These are phyloP conservation scores for Vigna nakashimae DNA, from an alignment of 306 rosid genomes.

Conservation along the genomic window DNA sequence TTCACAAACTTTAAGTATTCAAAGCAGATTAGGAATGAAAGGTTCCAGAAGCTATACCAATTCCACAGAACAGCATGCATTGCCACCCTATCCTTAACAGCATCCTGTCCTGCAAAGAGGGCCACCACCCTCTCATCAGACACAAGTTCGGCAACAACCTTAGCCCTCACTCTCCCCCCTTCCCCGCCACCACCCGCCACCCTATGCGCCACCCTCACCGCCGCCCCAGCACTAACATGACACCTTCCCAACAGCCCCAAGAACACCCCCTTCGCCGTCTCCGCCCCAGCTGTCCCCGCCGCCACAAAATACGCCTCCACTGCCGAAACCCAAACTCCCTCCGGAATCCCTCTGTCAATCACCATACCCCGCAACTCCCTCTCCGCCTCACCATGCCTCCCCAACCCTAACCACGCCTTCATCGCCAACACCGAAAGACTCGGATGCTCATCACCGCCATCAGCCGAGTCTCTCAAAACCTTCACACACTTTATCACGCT, in stretches of 20 bases:
- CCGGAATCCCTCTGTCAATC: constrained; percentile 75
- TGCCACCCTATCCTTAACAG: constrained; percentile 69
- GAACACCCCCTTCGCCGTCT: constrained; percentile 88
- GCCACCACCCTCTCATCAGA: constrained; percentile 88
- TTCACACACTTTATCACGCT: constrained; percentile 88
- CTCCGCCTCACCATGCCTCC: constrained; percentile 81
- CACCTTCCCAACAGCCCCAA: constrained; percentile 88
- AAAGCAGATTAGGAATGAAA: constrained; percentile 30
- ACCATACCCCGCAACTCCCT: constrained; percentile 91
- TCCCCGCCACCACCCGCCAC: constrained; percentile 64
- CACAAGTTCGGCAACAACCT: constrained; percentile 86
- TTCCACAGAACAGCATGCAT: constrained; percentile 95
- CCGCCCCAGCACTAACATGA: constrained; percentile 83
- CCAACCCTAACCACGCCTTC: constrained; percentile 92
- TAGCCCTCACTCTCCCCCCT: constrained; percentile 73
- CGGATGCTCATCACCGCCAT: constrained; percentile 78
- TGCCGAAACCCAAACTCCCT: constrained; percentile 87
- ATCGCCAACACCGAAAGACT: constrained; percentile 90
- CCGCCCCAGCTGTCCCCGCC: constrained; percentile 87
- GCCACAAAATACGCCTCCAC: constrained; percentile 81
- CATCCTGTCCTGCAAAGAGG: constrained; percentile 66
- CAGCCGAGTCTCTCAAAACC: constrained; percentile 76
- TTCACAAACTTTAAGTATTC: not conserved
- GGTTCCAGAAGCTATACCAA: constrained; percentile 61
- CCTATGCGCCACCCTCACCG: constrained; percentile 78